Evolutionary conservation across 2,329 filamentous ascomycete species (phyloP).

Genomic region (Diaporthe amygdali): DNA sequence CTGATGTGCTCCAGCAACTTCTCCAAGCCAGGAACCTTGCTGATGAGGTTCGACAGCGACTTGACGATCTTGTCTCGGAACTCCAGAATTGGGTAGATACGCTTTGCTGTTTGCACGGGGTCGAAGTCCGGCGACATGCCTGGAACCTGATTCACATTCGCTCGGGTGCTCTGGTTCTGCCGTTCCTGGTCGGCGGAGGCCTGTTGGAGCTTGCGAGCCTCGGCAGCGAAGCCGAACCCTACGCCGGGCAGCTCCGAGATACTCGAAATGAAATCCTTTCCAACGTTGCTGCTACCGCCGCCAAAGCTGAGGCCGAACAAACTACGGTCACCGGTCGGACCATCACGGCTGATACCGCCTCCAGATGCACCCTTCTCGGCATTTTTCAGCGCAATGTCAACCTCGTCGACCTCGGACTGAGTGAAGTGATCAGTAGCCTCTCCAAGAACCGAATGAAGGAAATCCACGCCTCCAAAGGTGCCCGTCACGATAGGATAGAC

Average conservation of each 20-base stretch:
- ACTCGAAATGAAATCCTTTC: slow-evolving; percentile 71
- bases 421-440: slow-evolving; percentile 86
- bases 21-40: slow-evolving; percentile 91
- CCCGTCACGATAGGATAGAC: slow-evolving; percentile 77
- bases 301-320: slow-evolving; percentile 41
- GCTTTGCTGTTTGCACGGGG: slow-evolving; percentile 73
- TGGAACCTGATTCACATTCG: slow-evolving; percentile 66
- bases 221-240: slow-evolving; percentile 68
- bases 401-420: slow-evolving; percentile 82
- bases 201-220: slow-evolving; percentile 68
- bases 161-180: slow-evolving; percentile 49
- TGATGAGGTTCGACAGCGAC: slow-evolving; percentile 81
- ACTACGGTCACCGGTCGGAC: slow-evolving; percentile 33
- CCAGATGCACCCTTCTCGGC: slow-evolving; percentile 52
- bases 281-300: slow-evolving; percentile 37
- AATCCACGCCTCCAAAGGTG: slow-evolving; percentile 82
- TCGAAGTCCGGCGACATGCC: slow-evolving; percentile 81
- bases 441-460: slow-evolving; percentile 77
- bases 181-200: slow-evolving; percentile 68
- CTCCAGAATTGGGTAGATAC: slow-evolving; percentile 93
- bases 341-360: slow-evolving; percentile 33
- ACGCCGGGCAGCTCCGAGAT: slow-evolving; percentile 77
- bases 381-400: slow-evolving; percentile 75
- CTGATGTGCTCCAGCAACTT: slow-evolving; percentile 91
- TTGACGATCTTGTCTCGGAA: slow-evolving; percentile 96